Base-by-base conservation (phyloP, 768 basidiomycete genomes). In the Glaciozyma martinii region DNA sequence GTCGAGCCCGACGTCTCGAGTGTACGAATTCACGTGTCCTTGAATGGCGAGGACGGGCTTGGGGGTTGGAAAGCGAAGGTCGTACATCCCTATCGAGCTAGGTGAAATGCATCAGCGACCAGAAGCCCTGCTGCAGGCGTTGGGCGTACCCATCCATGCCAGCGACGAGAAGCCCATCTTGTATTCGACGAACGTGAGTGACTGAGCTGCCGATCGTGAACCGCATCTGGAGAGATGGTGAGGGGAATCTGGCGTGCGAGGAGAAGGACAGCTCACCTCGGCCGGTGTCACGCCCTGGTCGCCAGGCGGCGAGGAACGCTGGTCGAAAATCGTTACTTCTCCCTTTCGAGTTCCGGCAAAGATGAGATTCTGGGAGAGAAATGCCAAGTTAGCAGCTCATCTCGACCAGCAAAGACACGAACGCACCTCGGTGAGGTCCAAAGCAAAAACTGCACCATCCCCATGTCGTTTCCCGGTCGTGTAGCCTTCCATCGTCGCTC, bases 361-460 rank as follows among this genome's bases (percentile, higher is more conserved):
- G 10, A 70, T 43, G 5, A 64, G 25, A 40, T 61, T 43, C 62
- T 66, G 58, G 19, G 6, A 10, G 10, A 23, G 33, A 56, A 9
- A 21, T 5, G 37, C 13, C n/a, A 56, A 23, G 32, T 56, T 18
- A 56, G 55, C 9, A 12, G 10, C 0, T 1, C 0, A 0, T 33
- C 10, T 4, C 5, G 6, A 21, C 21, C 3, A n/a, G 3, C 7
- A 8, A 25, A 56, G 25, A 1, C 3, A 30, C 44, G 1, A n/a
- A 21, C 66, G 15, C 42, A 65, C 67, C 47, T 63, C 50, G n/a
- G 60, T 30, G 5, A 70, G 6, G 21, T 70, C 68, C 25, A 70
- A 56, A 2, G 65, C 56, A 23, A 70, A 70, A 3, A 70, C 68
- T 6, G 68, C 66, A 7, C 68, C 68, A 29, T 63, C 68, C 2